These are phyloP conservation scores for Phytopythium sindhum DNA, from an alignment of 352 stramenopile species.

Conservation along the genomic window DNA sequence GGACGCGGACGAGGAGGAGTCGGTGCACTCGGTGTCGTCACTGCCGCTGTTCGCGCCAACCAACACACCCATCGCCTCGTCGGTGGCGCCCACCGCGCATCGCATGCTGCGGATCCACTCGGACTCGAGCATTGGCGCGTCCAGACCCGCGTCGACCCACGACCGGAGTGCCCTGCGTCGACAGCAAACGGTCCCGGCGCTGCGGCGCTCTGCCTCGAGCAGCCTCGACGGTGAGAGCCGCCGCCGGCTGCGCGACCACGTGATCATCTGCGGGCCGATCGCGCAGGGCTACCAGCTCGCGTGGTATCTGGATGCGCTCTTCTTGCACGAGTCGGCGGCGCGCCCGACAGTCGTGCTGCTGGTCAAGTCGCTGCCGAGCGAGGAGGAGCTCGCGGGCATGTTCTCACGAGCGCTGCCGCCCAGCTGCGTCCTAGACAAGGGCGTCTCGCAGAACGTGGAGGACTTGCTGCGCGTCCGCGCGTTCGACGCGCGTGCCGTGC, in stretches of 20 bases:
- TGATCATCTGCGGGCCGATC: slow-evolving; percentile 48
- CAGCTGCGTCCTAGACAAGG: slow-evolving; percentile 10
- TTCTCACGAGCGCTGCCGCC: slow-evolving; percentile 9
- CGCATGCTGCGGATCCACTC: slow-evolving; percentile 1
- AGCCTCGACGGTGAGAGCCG: slow-evolving; percentile 7
- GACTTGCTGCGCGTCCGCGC: slow-evolving; percentile 47
- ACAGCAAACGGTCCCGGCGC: slow-evolving; percentile 5
- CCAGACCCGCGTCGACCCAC: neutral
- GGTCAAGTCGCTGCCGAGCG: slow-evolving; percentile 33
- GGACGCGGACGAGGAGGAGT: neutral
- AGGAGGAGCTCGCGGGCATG: slow-evolving; percentile 22
- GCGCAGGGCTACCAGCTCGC: slow-evolving; percentile 33
- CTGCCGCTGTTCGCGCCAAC: neutral
- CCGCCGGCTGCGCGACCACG: slow-evolving; percentile 28
- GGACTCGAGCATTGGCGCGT: neutral
- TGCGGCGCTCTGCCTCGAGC: slow-evolving; percentile 18
- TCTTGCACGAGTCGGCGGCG: slow-evolving; percentile 17
- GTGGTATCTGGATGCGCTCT: slow-evolving; percentile 42
- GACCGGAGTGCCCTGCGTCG: neutral
- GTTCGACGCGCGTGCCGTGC: slow-evolving; percentile 33
- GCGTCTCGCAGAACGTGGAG: slow-evolving; percentile 45
- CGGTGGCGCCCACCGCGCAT: neutral
- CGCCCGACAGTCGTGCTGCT: slow-evolving; percentile 53
- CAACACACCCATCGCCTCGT: neutral
- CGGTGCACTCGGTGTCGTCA: neutral